Conservation (phyloP, 345 rosid species). For the Citrus inodora region DNA sequence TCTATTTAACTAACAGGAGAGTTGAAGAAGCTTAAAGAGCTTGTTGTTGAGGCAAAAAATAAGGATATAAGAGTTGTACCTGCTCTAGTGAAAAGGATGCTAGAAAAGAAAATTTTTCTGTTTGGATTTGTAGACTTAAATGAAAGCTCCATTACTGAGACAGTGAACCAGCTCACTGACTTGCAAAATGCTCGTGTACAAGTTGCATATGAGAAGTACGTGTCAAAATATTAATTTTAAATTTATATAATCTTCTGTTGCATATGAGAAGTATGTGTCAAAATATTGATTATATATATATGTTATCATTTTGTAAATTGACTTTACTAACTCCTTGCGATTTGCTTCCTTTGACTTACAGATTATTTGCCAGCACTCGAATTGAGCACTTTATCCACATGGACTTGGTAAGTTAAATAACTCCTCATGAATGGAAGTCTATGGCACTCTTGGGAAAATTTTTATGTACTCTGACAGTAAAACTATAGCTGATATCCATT, state of each 20-base stretch:
- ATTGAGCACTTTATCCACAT: slow-evolving; percentile 63
- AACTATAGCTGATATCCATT: background rate
- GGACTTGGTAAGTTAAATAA: slow-evolving; percentile 64
- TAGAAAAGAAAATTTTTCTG: slow-evolving; percentile 59
- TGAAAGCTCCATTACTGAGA: slow-evolving; percentile 41
- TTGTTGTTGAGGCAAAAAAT: slow-evolving; percentile 54
- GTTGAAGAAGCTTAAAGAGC: slow-evolving; percentile 59
- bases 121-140: slow-evolving; percentile 65
- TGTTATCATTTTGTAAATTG: too few relatives aligned
- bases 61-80: slow-evolving; percentile 44
- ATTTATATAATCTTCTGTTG: background rate
- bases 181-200: slow-evolving; percentile 57
- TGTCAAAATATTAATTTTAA: background rate
- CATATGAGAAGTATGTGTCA: too few relatives aligned
- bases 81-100: slow-evolving; percentile 58
- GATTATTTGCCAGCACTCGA: slow-evolving; percentile 50
- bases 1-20: slow-evolving; percentile 46
- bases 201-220: slow-evolving; percentile 62
- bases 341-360: slow-evolving; percentile 26
- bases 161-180: slow-evolving; percentile 43
- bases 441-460: background rate
- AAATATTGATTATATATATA: too few relatives aligned
- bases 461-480: background rate
- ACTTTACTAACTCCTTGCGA: background rate
- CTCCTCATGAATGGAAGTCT: background rate